Base-by-base conservation (phyloP, 2,329 filamentous ascomycete species). In the Xylariaceae sp. region DNA sequence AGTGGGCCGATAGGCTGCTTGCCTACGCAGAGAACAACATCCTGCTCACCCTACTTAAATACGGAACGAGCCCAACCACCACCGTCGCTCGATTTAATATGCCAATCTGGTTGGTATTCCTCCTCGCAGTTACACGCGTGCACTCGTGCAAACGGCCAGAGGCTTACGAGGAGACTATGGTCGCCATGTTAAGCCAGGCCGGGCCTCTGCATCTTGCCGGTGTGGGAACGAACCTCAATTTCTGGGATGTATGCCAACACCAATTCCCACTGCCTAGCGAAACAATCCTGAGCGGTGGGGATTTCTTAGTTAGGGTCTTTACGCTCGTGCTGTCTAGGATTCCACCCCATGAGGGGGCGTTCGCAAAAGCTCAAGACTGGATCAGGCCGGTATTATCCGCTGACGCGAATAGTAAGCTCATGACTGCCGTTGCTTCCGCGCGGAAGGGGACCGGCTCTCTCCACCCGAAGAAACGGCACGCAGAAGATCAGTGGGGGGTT, bases 141-240 rank as follows among this genome's bases (percentile, higher is more conserved):
- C 21, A 37, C 28, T 36, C 28, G 23, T 52, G 21, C 28, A 34
- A 44, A 36, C 17, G 37, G 19, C 31, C 31, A 45, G 29, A 44
- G 14, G 19, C 23, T 43, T 52, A 52, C 39, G 49, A 52, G 37
- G 39, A 52, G 29, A 44, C 49, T 7, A 44, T 52, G 19, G 23
- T 36, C 28, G 39, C 49, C 39, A 52, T 52, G 39, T 28, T 52
- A 45, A 17, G 36, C 12, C 29, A 24, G 28, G 17, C 19, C 39
- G 23, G 23, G 37, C 28, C 29, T 21, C 31, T 43, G 29, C 19
- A 44, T 28, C 24, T 11, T 19, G 14, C 14, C 17, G n/a, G 8
- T 48, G 14, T 48, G 21, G 6, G n/a, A 31, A 21, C 2, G 12
- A 28, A 16, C 6, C 31, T 36, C 23, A 37, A 37, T 37, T 36